phyloP scores from a whole-genome alignment of 2,329 filamentous ascomycete species.

The Fusarium pseudocircinatum region DNA sequence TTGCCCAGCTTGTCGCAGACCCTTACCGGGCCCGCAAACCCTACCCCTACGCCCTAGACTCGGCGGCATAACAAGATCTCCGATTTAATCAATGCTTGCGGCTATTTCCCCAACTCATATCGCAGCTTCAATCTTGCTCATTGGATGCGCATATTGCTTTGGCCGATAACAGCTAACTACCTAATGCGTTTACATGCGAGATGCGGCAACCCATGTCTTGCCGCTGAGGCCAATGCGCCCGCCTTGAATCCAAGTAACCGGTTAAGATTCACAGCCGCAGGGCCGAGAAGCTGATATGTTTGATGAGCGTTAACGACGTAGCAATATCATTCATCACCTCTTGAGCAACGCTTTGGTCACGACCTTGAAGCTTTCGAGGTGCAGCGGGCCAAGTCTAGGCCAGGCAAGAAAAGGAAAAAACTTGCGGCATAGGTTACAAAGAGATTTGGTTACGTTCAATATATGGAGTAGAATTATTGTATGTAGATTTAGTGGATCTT shows the following conservation, averaged over 20 bases:
- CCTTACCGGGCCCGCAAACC: constrained; percentile 12
- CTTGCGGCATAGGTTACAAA: not conserved
- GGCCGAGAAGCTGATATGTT: constrained; percentile 6
- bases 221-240: constrained; percentile 34
- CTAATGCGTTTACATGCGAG: constrained; percentile 26
- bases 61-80: constrained; percentile 19
- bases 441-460: not conserved
- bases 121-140: not conserved
- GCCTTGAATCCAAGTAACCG: constrained; percentile 35
- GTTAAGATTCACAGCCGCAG: constrained; percentile 18
- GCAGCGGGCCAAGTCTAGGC: not conserved
- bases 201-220: constrained; percentile 30
- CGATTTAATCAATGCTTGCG: constrained; percentile 13
- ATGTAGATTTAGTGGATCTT: not conserved
- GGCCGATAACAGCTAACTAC: constrained; percentile 5
- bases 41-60: constrained; percentile 28
- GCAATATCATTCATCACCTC: not conserved
- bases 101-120: constrained; percentile 7
- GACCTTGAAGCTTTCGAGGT: not conserved
- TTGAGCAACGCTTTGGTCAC: not conserved
- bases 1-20: constrained; percentile 14
- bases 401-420: not conserved
- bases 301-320: not conserved
- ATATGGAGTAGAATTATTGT: not conserved
- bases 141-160: constrained; percentile 13